Conservation (phyloP, 1,139 yeast species). For the Yamadazyma siamensis region DNA sequence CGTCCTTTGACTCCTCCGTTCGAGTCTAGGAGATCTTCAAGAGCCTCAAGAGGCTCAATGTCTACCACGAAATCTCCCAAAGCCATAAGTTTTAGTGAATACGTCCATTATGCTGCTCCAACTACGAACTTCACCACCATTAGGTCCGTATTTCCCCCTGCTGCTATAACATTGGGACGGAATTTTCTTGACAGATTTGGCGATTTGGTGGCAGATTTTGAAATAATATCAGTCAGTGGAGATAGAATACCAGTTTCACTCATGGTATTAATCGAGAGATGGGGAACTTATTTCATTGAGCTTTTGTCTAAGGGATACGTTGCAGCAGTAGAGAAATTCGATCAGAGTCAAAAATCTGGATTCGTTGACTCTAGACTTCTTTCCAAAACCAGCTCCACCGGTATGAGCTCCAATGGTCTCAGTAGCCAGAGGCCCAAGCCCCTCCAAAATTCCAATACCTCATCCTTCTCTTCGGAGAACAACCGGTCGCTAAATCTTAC, state of each 20-base stretch:
- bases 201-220: constrained; percentile 64
- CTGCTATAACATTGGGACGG: constrained; percentile 73
- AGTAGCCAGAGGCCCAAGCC: constrained; percentile 6
- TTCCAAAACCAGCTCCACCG: constrained; percentile 6
- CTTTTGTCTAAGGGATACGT: constrained; percentile 63
- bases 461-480: constrained; percentile 5
- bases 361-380: constrained; percentile 9
- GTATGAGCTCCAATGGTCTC: constrained; percentile 4
- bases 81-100: constrained; percentile 55
- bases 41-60: constrained; percentile 14
- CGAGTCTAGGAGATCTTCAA: constrained; percentile 17
- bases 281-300: constrained; percentile 70
- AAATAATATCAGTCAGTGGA: constrained; percentile 64
- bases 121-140: constrained; percentile 62
- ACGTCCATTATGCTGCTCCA: constrained; percentile 76
- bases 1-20: constrained; percentile 12
- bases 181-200: constrained; percentile 70
- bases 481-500: constrained; percentile 2
- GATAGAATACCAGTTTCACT: constrained; percentile 61
- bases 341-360: constrained; percentile 24
- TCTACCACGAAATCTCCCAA: constrained; percentile 16
- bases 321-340: constrained; percentile 49
- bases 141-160: constrained; percentile 67
- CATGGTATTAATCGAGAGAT: constrained; percentile 59
- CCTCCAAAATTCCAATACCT: constrained; percentile 11